Percentiles rank a stretch among this genome's conserved stretches.
phyloP scores from a whole-genome alignment of 2,329 filamentous ascomycete genomes.

The Fusarium redolens region DNA sequence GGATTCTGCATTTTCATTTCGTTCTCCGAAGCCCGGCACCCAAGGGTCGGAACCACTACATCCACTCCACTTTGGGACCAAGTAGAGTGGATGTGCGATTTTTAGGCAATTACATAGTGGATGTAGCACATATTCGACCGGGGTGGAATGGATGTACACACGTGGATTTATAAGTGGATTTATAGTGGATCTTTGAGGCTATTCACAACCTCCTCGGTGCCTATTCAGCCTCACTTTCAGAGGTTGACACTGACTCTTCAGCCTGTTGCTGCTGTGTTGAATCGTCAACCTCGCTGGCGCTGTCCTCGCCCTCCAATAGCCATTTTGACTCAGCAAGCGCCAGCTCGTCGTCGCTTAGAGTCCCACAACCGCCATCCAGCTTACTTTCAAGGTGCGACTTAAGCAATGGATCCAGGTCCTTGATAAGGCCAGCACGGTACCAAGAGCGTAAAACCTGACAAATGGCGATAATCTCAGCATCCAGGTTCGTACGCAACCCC shows the following conservation, averaged over 20 bases:
- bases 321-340: not conserved
- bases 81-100: not conserved
- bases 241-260: not conserved
- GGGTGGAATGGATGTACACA: not conserved
- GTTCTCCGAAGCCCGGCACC: no score
- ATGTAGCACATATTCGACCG: not conserved
- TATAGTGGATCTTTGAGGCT: not conserved
- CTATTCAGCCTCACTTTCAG: not conserved
- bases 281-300: not conserved
- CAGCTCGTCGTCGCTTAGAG: not conserved
- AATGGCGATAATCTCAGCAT: not conserved
- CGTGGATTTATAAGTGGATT: not conserved
- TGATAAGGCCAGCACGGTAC: not conserved
- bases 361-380: not conserved
- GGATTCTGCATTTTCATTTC: no score
- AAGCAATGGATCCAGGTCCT: not conserved
- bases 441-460: not conserved
- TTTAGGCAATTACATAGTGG: not conserved
- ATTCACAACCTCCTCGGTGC: not conserved
- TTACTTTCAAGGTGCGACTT: not conserved
- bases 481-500: no score
- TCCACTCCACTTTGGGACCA: not conserved
- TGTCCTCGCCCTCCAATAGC: not conserved
- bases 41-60: not conserved
- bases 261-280: not conserved